These are phyloP conservation scores for Pseudogymnoascus sp. DNA, from an alignment of 2,329 filamentous ascomycete genomes.

Conservation along the genomic window DNA sequence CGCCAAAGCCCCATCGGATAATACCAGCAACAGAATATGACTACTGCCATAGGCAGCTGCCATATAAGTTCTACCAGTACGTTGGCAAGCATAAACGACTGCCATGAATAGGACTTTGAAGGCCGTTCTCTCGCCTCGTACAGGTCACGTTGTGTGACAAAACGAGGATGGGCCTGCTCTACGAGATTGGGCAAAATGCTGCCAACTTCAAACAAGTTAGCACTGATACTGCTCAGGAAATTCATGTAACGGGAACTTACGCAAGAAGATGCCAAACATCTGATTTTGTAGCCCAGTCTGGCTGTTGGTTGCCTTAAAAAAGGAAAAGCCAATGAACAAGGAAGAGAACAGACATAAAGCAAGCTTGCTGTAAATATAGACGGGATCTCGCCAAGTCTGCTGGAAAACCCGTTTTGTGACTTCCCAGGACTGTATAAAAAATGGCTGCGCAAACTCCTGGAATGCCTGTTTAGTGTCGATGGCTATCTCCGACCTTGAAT, in stretches of 20 bases:
- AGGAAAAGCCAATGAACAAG: conserved; percentile 61
- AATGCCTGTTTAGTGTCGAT: conserved; percentile 11
- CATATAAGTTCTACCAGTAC: conserved; percentile 77
- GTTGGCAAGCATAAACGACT: conserved; percentile 13
- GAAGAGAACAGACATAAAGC: conserved; percentile 40
- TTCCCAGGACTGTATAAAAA: conserved; percentile 53
- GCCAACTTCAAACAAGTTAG: conserved; percentile 42
- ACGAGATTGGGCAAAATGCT: neutral
- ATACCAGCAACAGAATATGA: conserved; percentile 76
- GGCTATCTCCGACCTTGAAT: conserved; percentile 20
- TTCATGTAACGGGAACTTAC: neutral
- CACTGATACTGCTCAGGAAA: neutral
- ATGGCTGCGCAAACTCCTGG: conserved; percentile 68
- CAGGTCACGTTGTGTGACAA: conserved; percentile 56
- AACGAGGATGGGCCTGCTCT: conserved; percentile 59
- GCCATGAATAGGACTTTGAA: conserved; percentile 24
- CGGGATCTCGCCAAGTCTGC: conserved; percentile 67
- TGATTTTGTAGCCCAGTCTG: conserved; percentile 60
- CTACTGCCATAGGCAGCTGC: conserved; percentile 59
- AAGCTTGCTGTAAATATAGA: conserved; percentile 65
- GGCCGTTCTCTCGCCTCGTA: conserved; percentile 42
- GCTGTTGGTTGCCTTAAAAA: conserved; percentile 52
- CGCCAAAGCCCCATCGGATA: conserved; percentile 69
- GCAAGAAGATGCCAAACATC: conserved; percentile 71
- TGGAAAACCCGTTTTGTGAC: conserved; percentile 61